A percentile compares a stretch with the other conserved stretches of the same genome.
Evolutionary conservation across 2,329 filamentous ascomycete species (phyloP).

Genomic region (Chaetomiaceae sp.): DNA sequence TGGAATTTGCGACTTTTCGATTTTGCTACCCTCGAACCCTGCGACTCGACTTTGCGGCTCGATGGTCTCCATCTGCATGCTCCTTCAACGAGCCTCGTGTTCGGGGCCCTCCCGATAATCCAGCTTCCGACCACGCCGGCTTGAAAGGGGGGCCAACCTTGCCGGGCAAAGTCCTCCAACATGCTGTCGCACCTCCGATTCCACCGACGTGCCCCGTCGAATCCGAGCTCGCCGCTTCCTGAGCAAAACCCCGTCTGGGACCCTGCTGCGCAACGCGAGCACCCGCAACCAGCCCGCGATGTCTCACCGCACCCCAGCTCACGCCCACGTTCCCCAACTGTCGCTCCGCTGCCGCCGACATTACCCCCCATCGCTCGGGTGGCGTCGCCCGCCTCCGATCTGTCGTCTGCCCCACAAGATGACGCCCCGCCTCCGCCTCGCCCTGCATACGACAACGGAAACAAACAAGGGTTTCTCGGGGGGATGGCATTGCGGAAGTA

Average conservation of each 20-base stretch:
- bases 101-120: not conserved
- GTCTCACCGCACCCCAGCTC: slow-evolving; percentile 33
- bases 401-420: slow-evolving; percentile 11
- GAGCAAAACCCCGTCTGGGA: slow-evolving; percentile 42
- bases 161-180: not conserved
- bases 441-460: slow-evolving; percentile 31
- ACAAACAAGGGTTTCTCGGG: slow-evolving; percentile 46
- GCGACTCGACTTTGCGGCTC: not conserved
- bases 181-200: slow-evolving; percentile 44
- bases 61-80: no score
- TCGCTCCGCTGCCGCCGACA: slow-evolving; percentile 41
- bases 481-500: slow-evolving; percentile 51
- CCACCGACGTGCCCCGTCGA: slow-evolving; percentile 53
- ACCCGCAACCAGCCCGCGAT: slow-evolving; percentile 40
- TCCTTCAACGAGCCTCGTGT: not conserved
- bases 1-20: no score
- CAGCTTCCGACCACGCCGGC: not conserved
- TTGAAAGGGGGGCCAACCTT: not conserved
- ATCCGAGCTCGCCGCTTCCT: slow-evolving; percentile 48
- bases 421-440: slow-evolving; percentile 27
- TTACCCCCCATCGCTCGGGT: slow-evolving; percentile 49
- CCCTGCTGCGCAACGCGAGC: slow-evolving; percentile 35
- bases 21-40: no score
- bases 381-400: slow-evolving; percentile 37
- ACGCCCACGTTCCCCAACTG: slow-evolving; percentile 32